These are phyloP conservation scores for Cryphonectria nitschkei DNA, from an alignment of 2,329 filamentous ascomycete genomes.

Conservation along the genomic window DNA sequence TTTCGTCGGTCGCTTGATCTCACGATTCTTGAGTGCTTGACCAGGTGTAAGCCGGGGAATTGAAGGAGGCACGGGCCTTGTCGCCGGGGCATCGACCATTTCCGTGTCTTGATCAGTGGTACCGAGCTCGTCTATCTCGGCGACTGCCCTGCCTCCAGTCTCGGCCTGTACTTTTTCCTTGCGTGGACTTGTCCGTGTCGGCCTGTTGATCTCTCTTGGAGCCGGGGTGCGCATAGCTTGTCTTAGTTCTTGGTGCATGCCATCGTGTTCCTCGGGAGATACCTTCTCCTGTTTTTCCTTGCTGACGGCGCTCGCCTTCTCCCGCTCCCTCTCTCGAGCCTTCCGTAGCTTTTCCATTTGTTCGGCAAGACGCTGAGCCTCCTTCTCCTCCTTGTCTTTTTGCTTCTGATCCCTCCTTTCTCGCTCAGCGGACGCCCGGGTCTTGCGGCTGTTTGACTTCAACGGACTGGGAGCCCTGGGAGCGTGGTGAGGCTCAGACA, in stretches of 20 bases:
- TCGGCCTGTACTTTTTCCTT: slow-evolving; percentile 45
- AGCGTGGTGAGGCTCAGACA: slow-evolving; percentile 36
- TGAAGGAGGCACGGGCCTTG: slow-evolving; percentile 62
- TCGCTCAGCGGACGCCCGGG: slow-evolving; percentile 62
- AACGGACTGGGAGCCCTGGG: slow-evolving; percentile 47
- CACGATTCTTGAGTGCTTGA: slow-evolving; percentile 53
- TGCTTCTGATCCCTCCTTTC: slow-evolving; percentile 66
- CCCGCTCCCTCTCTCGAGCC: slow-evolving; percentile 69
- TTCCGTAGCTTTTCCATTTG: slow-evolving; percentile 68
- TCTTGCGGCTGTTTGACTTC: slow-evolving; percentile 50
- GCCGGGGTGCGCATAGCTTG: slow-evolving; percentile 38
- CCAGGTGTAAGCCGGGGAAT: slow-evolving; percentile 55
- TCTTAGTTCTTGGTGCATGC: slow-evolving; percentile 58
- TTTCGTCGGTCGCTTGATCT: slow-evolving; percentile 63
- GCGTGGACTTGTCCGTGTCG: slow-evolving; percentile 56
- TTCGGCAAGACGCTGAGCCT: slow-evolving; percentile 63
- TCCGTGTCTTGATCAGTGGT: slow-evolving; percentile 51
- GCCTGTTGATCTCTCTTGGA: slow-evolving; percentile 47
- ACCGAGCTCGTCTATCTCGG: slow-evolving; percentile 38
- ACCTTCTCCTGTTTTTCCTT: slow-evolving; percentile 58
- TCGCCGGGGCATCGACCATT: slow-evolving; percentile 58
- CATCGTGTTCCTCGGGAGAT: slow-evolving; percentile 54
- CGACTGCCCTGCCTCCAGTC: slow-evolving; percentile 40
- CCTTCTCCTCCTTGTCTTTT: slow-evolving; percentile 62
- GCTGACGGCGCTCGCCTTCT: slow-evolving; percentile 65